Evolutionary conservation across 345 rosid species (phyloP).

Genomic region (Corchorus capsularis): DNA sequence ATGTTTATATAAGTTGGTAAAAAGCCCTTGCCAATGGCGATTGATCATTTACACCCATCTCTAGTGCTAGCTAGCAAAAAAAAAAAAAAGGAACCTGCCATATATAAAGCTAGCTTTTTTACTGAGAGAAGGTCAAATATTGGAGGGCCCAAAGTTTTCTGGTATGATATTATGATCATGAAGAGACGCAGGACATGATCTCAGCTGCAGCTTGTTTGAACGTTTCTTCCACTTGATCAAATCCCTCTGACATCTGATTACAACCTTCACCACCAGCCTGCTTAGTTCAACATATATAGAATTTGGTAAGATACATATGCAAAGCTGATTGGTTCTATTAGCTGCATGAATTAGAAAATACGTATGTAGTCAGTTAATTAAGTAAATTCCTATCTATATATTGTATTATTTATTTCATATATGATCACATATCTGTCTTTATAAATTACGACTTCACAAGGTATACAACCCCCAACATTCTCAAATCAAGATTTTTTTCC

Average conservation of each 20-base stretch:
- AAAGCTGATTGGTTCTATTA: background rate
- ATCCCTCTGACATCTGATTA: conserved; percentile 41
- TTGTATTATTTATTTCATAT: too few species aligned
- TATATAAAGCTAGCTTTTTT: background rate
- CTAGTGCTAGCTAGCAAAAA: too few species aligned
- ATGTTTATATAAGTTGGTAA: too few species aligned
- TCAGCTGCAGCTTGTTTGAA: conserved; percentile 65
- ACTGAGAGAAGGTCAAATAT: background rate
- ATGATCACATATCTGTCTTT: too few species aligned
- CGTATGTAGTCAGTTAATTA: background rate
- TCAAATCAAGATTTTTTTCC: too few species aligned
- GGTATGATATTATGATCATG: conserved; percentile 34
- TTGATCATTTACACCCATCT: too few species aligned
- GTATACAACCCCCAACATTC: background rate
- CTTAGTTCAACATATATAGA: background rate
- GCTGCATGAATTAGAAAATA: background rate
- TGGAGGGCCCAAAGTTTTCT: background rate
- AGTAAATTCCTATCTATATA: too few species aligned
- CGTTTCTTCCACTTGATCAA: conserved; percentile 40
- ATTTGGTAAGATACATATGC: background rate
- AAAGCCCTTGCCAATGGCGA: too few species aligned
- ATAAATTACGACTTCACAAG: background rate
- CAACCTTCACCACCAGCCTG: conserved; percentile 39
- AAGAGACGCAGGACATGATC: conserved; percentile 45
- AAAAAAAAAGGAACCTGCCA: too few species aligned